Evolutionary conservation across 345 rosid species (phyloP).

Genomic region (Linum lewisii): DNA sequence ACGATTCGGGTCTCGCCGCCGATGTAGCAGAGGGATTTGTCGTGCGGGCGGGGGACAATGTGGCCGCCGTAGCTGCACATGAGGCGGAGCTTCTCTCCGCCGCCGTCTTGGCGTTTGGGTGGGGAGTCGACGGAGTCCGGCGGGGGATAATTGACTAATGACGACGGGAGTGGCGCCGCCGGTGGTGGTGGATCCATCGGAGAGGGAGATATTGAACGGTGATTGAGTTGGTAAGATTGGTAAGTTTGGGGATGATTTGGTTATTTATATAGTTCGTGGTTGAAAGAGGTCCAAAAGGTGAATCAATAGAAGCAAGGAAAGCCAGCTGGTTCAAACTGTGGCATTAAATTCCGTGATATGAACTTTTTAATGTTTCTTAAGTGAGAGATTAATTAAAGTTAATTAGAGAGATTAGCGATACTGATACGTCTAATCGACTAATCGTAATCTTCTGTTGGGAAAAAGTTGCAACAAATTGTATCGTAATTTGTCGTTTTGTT

Average conservation of each 20-base stretch:
- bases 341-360: neutral
- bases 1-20: neutral
- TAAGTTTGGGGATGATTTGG: neutral
- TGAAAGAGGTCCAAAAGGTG: too few relatives aligned
- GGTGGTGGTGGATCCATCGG: constrained; percentile 35
- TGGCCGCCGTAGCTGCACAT: constrained; percentile 90
- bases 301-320: neutral
- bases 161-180: constrained; percentile 17
- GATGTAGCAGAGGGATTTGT: constrained; percentile 24
- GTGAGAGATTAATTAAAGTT: too few relatives aligned
- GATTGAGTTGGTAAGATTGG: neutral
- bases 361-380: too few relatives aligned
- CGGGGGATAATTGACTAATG: constrained; percentile 17
- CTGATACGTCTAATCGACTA: too few relatives aligned
- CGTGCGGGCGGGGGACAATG: constrained; percentile 87
- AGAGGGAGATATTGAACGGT: too few relatives aligned
- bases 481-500: too few relatives aligned
- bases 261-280: too few relatives aligned
- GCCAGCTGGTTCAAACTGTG: neutral
- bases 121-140: constrained; percentile 37
- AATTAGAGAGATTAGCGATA: too few relatives aligned
- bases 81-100: constrained; percentile 55
- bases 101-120: constrained; percentile 42
- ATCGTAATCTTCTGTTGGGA: too few relatives aligned
- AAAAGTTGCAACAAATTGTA: too few relatives aligned